Evolutionary conservation across 257 asterid genomes (phyloP), one percentile per base, ranked within the genome.

Genomic region (Ophiorrhiza pumila): DNA sequence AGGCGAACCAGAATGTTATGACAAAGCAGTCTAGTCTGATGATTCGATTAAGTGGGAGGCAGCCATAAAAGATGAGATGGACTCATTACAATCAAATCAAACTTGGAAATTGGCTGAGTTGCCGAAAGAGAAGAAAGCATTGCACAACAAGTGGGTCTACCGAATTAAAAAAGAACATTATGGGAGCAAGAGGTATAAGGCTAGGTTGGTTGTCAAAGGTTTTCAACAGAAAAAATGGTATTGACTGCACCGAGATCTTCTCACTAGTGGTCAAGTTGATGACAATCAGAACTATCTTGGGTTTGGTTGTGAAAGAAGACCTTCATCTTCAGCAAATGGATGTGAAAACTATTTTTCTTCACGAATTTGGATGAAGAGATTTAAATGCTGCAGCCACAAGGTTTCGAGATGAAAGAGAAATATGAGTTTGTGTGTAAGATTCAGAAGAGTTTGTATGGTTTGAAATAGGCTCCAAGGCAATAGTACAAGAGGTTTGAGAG

Each of bases 321-420:
- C n/a, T n/a, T n/a, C n/a, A n/a, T n/a, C n/a, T n/a, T n/a, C n/a
- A n/a, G n/a, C n/a, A 50, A 47, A 34, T 69, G n/a, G 62, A 69
- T 50, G 64, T 69, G 7, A 69, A 69, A 23, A 20, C 4, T 0
- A 9, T 15, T 1, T 49, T 69, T 14, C 46, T 46, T 47, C 62
- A 69, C 34, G 47, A 63, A 69, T 17, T 27, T 69, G 1, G 61
- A 69, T 7, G 62, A 69, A 69, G 49, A 69, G 11, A 69, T 69
- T 34, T 69, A 69, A 20, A 27, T 49, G 47, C 14, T 1, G 23
- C 74, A 69, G 20, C 63, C 63, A 25, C 1, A 52, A 53, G 35
- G n/a, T n/a, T n/a, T n/a, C n/a, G n/a, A n/a, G n/a, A n/a, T n/a
- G n/a, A n/a, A n/a, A n/a, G n/a, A n/a, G n/a, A n/a, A n/a, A n/a